phyloP scores from a whole-genome alignment of 495 filamentous ascomycete genomes.

The Massariosphaeria phaeospora region DNA sequence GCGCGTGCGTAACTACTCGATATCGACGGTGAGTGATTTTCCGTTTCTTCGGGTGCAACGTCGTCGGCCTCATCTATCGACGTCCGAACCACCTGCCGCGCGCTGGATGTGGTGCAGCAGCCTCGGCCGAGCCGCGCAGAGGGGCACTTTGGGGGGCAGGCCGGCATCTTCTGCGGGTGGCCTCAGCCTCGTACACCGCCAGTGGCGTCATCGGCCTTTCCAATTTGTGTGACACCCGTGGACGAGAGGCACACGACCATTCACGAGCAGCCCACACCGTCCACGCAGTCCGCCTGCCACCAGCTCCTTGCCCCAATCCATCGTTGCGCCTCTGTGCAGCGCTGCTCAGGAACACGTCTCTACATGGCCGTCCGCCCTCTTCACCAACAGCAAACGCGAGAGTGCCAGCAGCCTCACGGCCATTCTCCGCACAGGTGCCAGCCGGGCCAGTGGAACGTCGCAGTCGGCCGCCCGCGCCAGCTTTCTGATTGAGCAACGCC shows the following conservation, averaged over 20 bases:
- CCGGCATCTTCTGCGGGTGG: slow-evolving; percentile 15
- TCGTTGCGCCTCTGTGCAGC: too few species aligned
- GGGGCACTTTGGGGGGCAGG: not conserved
- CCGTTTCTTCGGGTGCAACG: not conserved
- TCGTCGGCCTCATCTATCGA: not conserved
- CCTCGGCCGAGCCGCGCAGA: slow-evolving; percentile 4
- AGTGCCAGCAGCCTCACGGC: slow-evolving; percentile 14
- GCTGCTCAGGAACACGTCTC: too few species aligned
- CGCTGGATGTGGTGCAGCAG: slow-evolving; percentile 5
- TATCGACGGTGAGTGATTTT: slow-evolving; percentile 20
- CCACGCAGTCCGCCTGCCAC: not conserved
- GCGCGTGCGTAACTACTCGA: slow-evolving; percentile 21
- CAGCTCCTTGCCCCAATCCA: not conserved
- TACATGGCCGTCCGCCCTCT: too few species aligned
- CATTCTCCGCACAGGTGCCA: not conserved
- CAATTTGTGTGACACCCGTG: not conserved
- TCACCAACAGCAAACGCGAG: too few species aligned
- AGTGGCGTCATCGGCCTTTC: slow-evolving; percentile 9
- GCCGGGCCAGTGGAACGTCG: slow-evolving; percentile 26
- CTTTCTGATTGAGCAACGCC: slow-evolving; percentile 3
- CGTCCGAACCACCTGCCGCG: not conserved
- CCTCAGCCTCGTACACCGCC: not conserved
- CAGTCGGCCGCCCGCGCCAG: slow-evolving; percentile 14
- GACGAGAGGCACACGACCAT: not conserved
- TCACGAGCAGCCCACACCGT: not conserved